phyloP scores from a whole-genome alignment of 2,329 filamentous ascomycete genomes.

The Graphium sp. region DNA sequence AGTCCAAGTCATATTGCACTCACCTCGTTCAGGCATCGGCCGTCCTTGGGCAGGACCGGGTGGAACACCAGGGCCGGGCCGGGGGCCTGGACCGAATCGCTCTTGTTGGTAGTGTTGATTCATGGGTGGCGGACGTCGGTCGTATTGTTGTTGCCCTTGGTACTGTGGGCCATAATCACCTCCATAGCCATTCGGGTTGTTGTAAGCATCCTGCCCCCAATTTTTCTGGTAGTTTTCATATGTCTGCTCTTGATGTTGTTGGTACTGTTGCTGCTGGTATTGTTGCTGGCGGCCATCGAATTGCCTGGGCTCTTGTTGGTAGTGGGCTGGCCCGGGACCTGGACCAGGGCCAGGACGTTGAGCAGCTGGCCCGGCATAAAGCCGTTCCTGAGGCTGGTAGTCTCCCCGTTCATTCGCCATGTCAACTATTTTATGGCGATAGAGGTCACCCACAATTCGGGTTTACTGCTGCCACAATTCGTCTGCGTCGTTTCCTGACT shows the following conservation, averaged over 20 bases:
- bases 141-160: slow-evolving; percentile 20
- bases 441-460: no score
- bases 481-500: no score
- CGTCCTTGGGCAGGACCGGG: no score
- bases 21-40: no score
- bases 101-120: slow-evolving; percentile 6
- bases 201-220: no score
- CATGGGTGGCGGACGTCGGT: slow-evolving; percentile 19
- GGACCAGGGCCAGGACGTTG: slow-evolving; percentile 17
- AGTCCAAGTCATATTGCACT: no score
- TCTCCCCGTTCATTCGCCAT: slow-evolving; percentile 38
- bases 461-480: no score
- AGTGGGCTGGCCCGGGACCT: not conserved
- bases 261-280: no score
- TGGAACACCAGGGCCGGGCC: slow-evolving; percentile 1
- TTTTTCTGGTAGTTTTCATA: no score
- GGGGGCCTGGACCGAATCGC: slow-evolving; percentile 1
- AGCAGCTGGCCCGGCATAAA: slow-evolving; percentile 28
- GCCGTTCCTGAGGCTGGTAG: slow-evolving; percentile 26
- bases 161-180: slow-evolving; percentile 14
- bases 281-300: no score
- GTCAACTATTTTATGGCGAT: no score
- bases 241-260: no score
- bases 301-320: slow-evolving; percentile 7
- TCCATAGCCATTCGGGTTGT: slow-evolving; percentile 17